Evolutionary conservation across 257 asterid genomes (phyloP), one percentile per base, ranked within the genome.

Genomic region (Knoxia roxburghii): DNA sequence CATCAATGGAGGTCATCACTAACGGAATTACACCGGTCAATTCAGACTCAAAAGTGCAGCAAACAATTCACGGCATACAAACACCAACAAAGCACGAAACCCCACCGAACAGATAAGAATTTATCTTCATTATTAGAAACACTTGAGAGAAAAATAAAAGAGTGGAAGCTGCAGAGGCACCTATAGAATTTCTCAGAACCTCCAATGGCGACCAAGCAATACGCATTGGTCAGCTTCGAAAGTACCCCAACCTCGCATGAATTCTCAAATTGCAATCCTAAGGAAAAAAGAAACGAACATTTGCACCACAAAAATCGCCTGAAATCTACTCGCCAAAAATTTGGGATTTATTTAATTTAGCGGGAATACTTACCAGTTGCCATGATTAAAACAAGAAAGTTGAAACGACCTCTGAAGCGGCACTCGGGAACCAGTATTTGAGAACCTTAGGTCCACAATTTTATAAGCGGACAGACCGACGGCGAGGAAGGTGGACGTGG

Each of bases 111-210:
- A 37, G 40, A 64, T 21, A 6, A 13, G 12, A 24, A 48, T 2
- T n/a, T 49, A 24, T 1, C 14, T 21, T 21, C 32, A 54, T 14
- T 37, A 0, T 18, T 29, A 67, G 17, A 2, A 32, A 49, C 18
- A 27, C 9, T 3, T 7, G 33, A 58, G n/a, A n/a, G n/a, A n/a
- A 60, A 55, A 24, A 51, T n/a, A n/a, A n/a, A n/a, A n/a, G n/a
- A 33, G 0, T 40, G 7, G 13, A 27, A 58, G 1, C 0, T 0
- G 5, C 6, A 17, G 10, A n/a, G 53, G 61, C 50, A 77, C 98
- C 95, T 92, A 86, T 89, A n/a, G n/a, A n/a, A n/a, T n/a, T n/a
- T n/a, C n/a, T n/a, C n/a, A 61, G 98, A 92, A 53, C 98, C 96
- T 41, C 98, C 98, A 65, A 83, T 89, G 1, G 96, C 97, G 33